Base-by-base conservation (phyloP, 202 grass and related monocot genomes). In the Cymbopogon flexuosus region DNA sequence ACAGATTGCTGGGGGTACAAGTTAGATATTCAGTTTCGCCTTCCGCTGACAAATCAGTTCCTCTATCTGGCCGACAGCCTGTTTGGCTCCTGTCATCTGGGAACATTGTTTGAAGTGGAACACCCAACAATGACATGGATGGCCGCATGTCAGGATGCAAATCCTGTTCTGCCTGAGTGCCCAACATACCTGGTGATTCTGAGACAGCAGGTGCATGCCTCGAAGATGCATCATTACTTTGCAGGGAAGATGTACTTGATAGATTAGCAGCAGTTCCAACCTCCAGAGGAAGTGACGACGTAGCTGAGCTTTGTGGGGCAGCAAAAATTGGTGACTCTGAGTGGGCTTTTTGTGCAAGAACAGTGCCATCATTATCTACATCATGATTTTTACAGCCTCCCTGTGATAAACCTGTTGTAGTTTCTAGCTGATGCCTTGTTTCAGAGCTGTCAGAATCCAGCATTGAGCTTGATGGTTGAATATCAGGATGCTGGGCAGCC, bases 221-320 rank as follows among this genome's bases (percentile, higher is more conserved):
- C 64, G 77, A 68, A 79, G 64, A 23, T 78, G 57, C 73, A 57
- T 70, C 78, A 10, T 35, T 78, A 46, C 76, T 79, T 80, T 77
- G 76, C 54, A 72, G 68, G 54, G 46, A 22, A 76, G 43, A 35
- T 14, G 33, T 71, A 73, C 77, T 83, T 47, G 71, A 69, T 59
- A 33, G 13, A 71, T 56, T 65, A 72, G 29, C 68, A 60, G 36
- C 57, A 56, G 24, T 69, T 65, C 40, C 74, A 72, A 47, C 67
- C 67, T 64, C 68, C 6, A 19, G 56, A 52, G 42, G 73, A 78
- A 24, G 22, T 74, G 61, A 19, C 29, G 22, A 73, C 47, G 45
- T 79, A 73, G 21, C 77, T 35, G 27, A 2, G 15, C 16, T 57
- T 22, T 62, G 61, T 45, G 61, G 31, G 79, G 35, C 10, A 42